A percentile compares a stretch with the other conserved stretches of the same genome.
Conservation (phyloP, 768 basidiomycete genomes). For the Suillus sp. region DNA sequence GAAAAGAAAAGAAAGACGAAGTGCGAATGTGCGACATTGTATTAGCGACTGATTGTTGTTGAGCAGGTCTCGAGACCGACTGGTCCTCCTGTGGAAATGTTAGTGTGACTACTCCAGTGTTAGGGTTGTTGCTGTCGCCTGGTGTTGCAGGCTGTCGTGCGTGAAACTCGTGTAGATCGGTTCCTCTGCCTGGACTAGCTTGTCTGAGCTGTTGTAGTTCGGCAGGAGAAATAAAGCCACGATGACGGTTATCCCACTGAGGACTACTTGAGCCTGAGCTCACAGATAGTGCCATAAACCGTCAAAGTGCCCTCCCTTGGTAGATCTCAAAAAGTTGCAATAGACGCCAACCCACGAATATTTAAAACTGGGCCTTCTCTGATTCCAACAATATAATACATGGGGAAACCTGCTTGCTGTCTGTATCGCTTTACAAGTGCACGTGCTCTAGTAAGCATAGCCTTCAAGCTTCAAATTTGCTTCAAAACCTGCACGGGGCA, state of each 20-base stretch:
- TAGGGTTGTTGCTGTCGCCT: slow-evolving; percentile 9
- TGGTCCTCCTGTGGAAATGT: slow-evolving; percentile 41
- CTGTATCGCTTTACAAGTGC: neutral
- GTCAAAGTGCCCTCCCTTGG: neutral
- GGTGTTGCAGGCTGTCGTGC: slow-evolving; percentile 27
- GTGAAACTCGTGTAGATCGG: slow-evolving; percentile 37
- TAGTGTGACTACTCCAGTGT: slow-evolving; percentile 11
- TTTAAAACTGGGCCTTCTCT: slow-evolving; percentile 4
- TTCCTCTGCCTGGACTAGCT: slow-evolving; percentile 31
- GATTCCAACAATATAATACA: slow-evolving; percentile 3
- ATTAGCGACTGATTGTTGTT: slow-evolving; percentile 19
- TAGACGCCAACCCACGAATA: slow-evolving; percentile 6
- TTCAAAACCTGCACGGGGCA: no score
- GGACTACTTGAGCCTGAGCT: slow-evolving; percentile 30
- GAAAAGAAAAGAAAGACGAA: slow-evolving; percentile 69
- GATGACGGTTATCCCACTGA: slow-evolving; percentile 38
- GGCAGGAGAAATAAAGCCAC: slow-evolving; percentile 37
- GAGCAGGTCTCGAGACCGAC: slow-evolving; percentile 14
- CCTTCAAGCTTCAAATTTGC: no score
- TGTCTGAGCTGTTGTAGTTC: slow-evolving; percentile 38
- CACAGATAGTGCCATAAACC: slow-evolving; percentile 4
- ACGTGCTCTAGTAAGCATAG: slow-evolving; percentile 6
- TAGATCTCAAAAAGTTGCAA: slow-evolving; percentile 5
- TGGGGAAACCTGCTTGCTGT: neutral
- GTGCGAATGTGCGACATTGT: slow-evolving; percentile 50